These are phyloP conservation scores for Diplodia scrobiculata DNA, from an alignment of 2,329 filamentous ascomycete species.

Conservation along the genomic window DNA sequence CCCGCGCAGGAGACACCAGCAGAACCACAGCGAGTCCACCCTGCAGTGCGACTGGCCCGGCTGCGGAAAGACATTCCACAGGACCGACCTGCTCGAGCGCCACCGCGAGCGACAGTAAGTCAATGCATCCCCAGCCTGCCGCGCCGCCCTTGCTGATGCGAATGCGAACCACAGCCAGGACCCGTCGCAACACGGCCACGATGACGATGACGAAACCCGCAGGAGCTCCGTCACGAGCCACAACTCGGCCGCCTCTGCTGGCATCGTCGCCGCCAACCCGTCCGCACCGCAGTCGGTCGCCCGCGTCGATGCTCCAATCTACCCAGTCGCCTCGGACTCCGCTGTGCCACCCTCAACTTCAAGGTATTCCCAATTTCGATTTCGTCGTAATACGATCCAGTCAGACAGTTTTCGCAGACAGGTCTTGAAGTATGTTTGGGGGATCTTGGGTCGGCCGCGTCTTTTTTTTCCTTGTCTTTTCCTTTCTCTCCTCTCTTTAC, in stretches of 20 bases:
- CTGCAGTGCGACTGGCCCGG: slow-evolving; percentile 46
- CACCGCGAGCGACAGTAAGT: slow-evolving; percentile 52
- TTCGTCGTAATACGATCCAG: slow-evolving; percentile 20
- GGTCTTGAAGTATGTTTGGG: slow-evolving; percentile 28
- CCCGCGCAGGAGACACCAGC: slow-evolving; percentile 48
- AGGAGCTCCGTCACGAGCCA: slow-evolving; percentile 36
- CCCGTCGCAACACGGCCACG: slow-evolving; percentile 17
- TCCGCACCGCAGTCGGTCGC: slow-evolving; percentile 11
- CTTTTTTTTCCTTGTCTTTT: background rate
- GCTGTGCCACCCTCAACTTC: slow-evolving; percentile 21
- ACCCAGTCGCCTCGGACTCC: slow-evolving; percentile 14
- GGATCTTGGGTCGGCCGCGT: background rate
- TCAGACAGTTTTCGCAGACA: slow-evolving; percentile 22
- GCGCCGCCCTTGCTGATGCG: slow-evolving; percentile 12
- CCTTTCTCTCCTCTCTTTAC: no score
- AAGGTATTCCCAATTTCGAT: slow-evolving; percentile 29
- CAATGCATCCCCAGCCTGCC: background rate
- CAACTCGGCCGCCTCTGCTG: slow-evolving; percentile 31
- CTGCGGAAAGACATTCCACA: slow-evolving; percentile 50
- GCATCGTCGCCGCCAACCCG: background rate
- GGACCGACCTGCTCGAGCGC: slow-evolving; percentile 50
- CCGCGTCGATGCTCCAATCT: slow-evolving; percentile 13
- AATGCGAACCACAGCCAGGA: slow-evolving; percentile 26
- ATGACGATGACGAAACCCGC: slow-evolving; percentile 17
- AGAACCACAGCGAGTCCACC: slow-evolving; percentile 50